phyloP scores from a whole-genome alignment of 352 stramenopile genomes.

The Phytophthora crassamura region DNA sequence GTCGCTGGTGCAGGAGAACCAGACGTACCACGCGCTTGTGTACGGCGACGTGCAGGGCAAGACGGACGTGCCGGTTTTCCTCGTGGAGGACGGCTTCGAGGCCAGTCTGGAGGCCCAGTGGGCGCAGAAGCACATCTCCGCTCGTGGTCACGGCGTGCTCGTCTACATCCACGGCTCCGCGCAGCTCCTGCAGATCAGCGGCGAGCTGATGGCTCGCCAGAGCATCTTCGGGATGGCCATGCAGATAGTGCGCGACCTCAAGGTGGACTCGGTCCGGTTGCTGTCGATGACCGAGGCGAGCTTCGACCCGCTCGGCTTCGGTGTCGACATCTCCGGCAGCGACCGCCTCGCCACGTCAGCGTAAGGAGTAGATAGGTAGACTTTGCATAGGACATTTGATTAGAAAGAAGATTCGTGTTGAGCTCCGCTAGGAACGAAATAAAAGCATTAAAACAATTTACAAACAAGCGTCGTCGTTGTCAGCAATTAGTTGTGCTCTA shows the following conservation, averaged over 20 bases:
- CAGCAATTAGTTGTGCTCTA: not conserved
- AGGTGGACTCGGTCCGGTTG: constrained; percentile 61
- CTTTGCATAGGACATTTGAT: constrained; percentile 22
- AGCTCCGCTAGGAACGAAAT: constrained; percentile 10
- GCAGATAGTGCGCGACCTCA: constrained; percentile 71
- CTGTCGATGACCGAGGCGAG: constrained; percentile 44
- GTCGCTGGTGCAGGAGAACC: constrained; percentile 59
- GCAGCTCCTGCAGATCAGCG: constrained; percentile 76
- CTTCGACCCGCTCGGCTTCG: constrained; percentile 80
- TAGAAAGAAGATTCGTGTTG: constrained; percentile 10
- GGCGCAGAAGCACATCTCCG: constrained; percentile 66
- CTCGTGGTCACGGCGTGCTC: constrained; percentile 52
- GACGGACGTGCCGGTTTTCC: constrained; percentile 59
- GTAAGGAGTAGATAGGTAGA: constrained; percentile 25
- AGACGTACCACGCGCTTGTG: constrained; percentile 67
- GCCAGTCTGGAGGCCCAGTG: constrained; percentile 68
- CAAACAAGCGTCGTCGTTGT: constrained; percentile 9
- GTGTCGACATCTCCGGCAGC: constrained; percentile 45
- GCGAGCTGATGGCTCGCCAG: constrained; percentile 83
- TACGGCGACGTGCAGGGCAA: constrained; percentile 46
- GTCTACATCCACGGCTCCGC: constrained; percentile 70
- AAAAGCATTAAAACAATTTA: constrained; percentile 6
- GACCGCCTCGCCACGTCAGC: constrained; percentile 36
- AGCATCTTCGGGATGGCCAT: constrained; percentile 87
- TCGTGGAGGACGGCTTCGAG: constrained; percentile 68